Evolutionary conservation across 768 basidiomycete genomes (phyloP).

Genomic region (Phlebiopsis gigantea): DNA sequence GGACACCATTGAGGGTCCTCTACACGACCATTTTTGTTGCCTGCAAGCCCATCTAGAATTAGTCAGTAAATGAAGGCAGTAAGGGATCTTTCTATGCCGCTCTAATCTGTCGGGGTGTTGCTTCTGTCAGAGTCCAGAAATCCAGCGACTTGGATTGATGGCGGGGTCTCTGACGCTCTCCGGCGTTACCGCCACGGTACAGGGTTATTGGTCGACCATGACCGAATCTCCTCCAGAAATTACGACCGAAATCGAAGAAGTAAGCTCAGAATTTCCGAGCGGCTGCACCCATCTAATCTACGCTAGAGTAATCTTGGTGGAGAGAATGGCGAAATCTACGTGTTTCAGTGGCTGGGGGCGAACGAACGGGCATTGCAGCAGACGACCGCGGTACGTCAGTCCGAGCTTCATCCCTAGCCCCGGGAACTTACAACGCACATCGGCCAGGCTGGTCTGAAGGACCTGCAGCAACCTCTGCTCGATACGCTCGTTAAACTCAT

Average conservation of each 20-base stretch:
- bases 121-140: neutral
- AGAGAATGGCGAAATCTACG: conserved; percentile 76
- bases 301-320: conserved; percentile 58
- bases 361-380: conserved; percentile 54
- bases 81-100: too few relatives aligned
- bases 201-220: conserved; percentile 8
- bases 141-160: neutral
- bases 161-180: neutral
- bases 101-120: too few relatives aligned
- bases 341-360: conserved; percentile 78
- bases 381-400: conserved; percentile 44
- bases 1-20: conserved; percentile 1
- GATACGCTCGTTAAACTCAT: conserved; percentile 62
- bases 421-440: too few relatives aligned
- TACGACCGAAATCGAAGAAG: neutral
- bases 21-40: neutral
- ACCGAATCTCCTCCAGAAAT: conserved; percentile 8
- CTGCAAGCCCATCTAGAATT: neutral
- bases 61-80: too few relatives aligned
- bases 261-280: neutral
- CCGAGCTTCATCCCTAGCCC: neutral
- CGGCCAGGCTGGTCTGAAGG: conserved; percentile 73
- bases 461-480: conserved; percentile 57
- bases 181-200: neutral
- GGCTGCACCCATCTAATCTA: neutral